Evolutionary conservation across 768 basidiomycete species (phyloP), one percentile per base, ranked within the genome.

Genomic region (Phanerochaete carnosa): DNA sequence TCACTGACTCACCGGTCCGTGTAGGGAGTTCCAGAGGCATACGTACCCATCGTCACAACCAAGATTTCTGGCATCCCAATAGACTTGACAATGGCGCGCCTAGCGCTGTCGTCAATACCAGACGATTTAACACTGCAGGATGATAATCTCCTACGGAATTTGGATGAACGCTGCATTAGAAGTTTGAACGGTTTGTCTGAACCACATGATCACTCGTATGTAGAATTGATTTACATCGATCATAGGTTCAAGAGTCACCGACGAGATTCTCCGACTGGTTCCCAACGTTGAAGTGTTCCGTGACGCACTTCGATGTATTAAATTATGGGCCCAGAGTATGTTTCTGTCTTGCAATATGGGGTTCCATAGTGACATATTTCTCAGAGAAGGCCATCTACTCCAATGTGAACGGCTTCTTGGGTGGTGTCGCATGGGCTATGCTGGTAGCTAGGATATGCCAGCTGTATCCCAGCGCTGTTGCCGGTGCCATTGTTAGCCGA

Each of bases 381-480:
- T 28, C 69, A 98, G 95, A 88, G 67, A 83, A 95, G 76, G 97
- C 95, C 26, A 96, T 99, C 62, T 98, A 98, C 74, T 96, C 95
- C 0, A 99, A 99, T 73, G 94, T 98, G 12, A 94, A 94, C 67
- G 97, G 96, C 22, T 99, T 98, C 74, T 83, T 96, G 32, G 97
- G 97, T 59, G 97, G 97, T 69, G 96, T 98, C 1, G 96, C 95
- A 29, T 99, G 97, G 97, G 93, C 96, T 3, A 91, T 98, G 80
- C 85, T 98, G 43, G 95, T 98, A n/a, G 97, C 97, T 54, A 88
- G 97, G 74, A 95, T 98, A 82, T 99, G 97, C 77, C 97, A 99
- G 70, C 76, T 99, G 57, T 99, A 98, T 73, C 97, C 97, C 30
- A 97, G 89, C 62, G 95, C 94, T 8, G 87, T 88, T 61, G 94